A percentile compares a stretch with the other conserved stretches of the same genome.
Evolutionary conservation across 768 basidiomycete species (phyloP).

Genomic region (Pholiota conissans): DNA sequence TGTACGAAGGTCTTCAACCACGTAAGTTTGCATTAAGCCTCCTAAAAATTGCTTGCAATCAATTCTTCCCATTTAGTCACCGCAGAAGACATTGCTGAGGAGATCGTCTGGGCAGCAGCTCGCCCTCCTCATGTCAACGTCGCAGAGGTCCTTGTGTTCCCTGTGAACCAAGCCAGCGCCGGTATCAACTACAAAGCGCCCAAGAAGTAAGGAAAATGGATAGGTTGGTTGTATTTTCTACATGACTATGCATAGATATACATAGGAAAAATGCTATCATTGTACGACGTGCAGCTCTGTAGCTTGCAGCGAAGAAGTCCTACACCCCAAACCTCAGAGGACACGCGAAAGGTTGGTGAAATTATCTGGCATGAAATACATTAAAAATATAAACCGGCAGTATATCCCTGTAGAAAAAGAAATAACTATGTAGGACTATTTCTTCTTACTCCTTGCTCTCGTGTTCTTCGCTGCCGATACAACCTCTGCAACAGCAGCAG

Average conservation of each 20-base stretch:
- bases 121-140: slow-evolving; percentile 93
- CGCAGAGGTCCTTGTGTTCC: slow-evolving; percentile 76
- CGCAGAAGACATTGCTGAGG: slow-evolving; percentile 90
- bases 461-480: slow-evolving; percentile 48
- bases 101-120: slow-evolving; percentile 95
- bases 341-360: too few species aligned
- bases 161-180: slow-evolving; percentile 77
- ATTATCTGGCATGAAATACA: too few species aligned
- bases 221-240: not conserved
- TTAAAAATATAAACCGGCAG: not conserved
- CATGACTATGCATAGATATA: slow-evolving; percentile 7
- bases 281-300: slow-evolving; percentile 6
- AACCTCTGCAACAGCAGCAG: slow-evolving; percentile 27
- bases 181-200: slow-evolving; percentile 58
- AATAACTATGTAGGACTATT: not conserved
- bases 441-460: slow-evolving; percentile 54
- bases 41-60: not conserved
- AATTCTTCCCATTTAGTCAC: slow-evolving; percentile 49
- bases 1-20: slow-evolving; percentile 88
- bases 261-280: slow-evolving; percentile 6
- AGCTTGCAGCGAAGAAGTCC: not conserved
- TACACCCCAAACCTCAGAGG: not conserved
- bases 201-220: slow-evolving; percentile 25
- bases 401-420: not conserved
- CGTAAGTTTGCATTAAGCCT: slow-evolving; percentile 45